Base-by-base conservation (phyloP, 208 protist species). In the Leishmania tarentolae region DNA sequence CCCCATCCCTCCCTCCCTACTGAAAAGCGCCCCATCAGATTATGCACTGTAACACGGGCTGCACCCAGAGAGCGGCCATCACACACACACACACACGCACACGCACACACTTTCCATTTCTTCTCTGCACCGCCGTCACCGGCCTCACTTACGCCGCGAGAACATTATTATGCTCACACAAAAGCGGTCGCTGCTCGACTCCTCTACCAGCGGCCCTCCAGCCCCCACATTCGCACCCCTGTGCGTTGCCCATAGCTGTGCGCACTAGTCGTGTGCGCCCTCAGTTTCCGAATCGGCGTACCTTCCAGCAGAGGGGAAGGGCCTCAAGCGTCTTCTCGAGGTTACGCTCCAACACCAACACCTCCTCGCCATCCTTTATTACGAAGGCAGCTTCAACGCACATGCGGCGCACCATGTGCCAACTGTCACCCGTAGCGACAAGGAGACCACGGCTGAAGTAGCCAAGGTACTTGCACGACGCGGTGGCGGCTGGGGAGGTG, bases 261-360 rank as follows among this genome's bases (percentile, higher is more conserved):
- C 2, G 37, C 17, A 9, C 40, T 31, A 13, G 69, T 31, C 44
- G 69, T 37, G 44, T 44, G 46, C 56, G 0, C 21, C 3, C 42
- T 88, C 90, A 98, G 78, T 98, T 98, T 77, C 94, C 94, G 78
- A 98, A 98, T 76, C 94, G 94, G 53, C 94, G 92, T 44, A 98
- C 92, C 86, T 95, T 96, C 94, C 94, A 98, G 85, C 86, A 93
- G 75, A 96, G 81, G n/a, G 94, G 94, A 61, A 98, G 83, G 24
- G 87, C 78, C 83, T 96, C 91, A 28, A 98, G 85, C 68, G 84
- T 89, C 80, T 90, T 92, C 83, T 96, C 94, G 35, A 98, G 74
- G 76, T 98, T 98, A 50, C 93, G 91, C 79, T 95, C 86, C 53
- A 98, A 77, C 53, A 95, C 77, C 61, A 98, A 77, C 35, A 95